Base-by-base conservation (phyloP, 495 filamentous ascomycete species). In the Poronia punctata region DNA sequence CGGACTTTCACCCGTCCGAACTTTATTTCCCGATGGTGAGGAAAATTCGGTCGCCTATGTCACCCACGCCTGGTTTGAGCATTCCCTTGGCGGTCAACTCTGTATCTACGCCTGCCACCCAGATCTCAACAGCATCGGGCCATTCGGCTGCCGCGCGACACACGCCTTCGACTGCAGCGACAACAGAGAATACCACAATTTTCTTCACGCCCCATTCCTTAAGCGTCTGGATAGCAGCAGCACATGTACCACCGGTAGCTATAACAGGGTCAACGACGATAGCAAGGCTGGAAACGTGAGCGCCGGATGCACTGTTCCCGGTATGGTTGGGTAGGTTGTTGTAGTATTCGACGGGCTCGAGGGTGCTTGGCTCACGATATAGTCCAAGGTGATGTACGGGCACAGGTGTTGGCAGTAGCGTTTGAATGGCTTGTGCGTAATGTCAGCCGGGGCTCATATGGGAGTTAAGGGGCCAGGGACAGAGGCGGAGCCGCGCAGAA, bases 331-430 rank as follows among this genome's bases (percentile, higher is more conserved):
- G 89, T 14, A 97, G 84, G 64, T 97, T 97, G 68, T 86, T 97
- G 72, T 97, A 97, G 74, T 97, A 97, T 67, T 97, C 90, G 33
- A 97, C 90, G 0, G 90, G 88, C 36, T 83, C 76, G 19, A 95
- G 80, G 24, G 84, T 84, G 44, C 76, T 74, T 21, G 81, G 83
- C 54, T 95, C 90, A 52, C 90, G 84, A 68, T 85, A 97, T 45
- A 97, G 79, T 30, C 90, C 90, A 16, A 97, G 80, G 61, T 97
- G 90, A 65, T 97, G 86, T 48, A 97, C 77, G 11, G 89, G 82
- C 23, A 86, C 84, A 3, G 88, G 72, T 35, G 61, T 58, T 3
- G 90, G 90, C 41, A 97, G 85, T 52, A 97, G 71, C 45, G 78
- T 79, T 67, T 86, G 80, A 20, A 95, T 63, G 2, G 89, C 89